Conservation (phyloP, 352 stramenopile genomes). For the Globisporangium apiculatum region DNA sequence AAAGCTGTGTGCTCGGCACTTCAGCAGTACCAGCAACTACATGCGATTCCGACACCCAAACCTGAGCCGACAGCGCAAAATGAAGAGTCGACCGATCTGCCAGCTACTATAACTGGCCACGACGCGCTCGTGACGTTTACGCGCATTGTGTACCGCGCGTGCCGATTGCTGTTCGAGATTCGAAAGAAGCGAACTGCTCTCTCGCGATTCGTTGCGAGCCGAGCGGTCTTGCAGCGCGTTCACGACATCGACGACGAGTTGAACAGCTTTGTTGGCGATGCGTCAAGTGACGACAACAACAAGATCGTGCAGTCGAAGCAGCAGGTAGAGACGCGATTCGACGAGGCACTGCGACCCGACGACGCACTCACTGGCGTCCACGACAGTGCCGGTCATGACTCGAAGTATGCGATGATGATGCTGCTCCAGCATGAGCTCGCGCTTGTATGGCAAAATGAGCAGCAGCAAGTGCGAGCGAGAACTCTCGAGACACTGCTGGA, state of each 20-base stretch:
- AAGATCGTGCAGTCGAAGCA: too few species aligned
- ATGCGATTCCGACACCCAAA: not conserved
- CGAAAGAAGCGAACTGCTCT: too few species aligned
- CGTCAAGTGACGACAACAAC: not conserved
- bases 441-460: not conserved
- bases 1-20: not conserved
- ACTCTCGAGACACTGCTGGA: not conserved
- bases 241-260: not conserved
- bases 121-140: not conserved
- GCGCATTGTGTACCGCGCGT: not conserved
- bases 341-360: too few species aligned
- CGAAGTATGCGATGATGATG: too few species aligned
- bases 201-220: too few species aligned
- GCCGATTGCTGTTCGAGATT: not conserved
- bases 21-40: not conserved
- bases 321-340: too few species aligned
- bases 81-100: too few species aligned
- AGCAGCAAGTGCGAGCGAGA: not conserved
- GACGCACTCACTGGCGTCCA: too few species aligned
- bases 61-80: too few species aligned
- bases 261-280: not conserved
- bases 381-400: too few species aligned
- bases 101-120: too few species aligned
- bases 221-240: not conserved
- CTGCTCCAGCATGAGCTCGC: slow-evolving; percentile 1